Base-by-base conservation (phyloP, 176 grass and related monocot genomes). In the Musa troglodytarum region DNA sequence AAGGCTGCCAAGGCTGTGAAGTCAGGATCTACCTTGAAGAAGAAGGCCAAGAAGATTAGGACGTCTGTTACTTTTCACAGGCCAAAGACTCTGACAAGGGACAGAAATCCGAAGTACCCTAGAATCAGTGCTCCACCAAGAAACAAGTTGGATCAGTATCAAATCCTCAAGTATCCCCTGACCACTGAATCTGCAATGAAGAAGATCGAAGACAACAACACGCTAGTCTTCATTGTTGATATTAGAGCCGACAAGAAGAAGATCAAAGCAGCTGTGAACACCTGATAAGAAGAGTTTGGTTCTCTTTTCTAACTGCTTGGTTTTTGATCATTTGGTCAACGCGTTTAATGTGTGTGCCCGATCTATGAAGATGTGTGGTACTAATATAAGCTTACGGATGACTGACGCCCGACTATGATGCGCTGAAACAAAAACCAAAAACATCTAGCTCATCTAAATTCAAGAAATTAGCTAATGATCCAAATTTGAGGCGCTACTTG, bases 121-220 rank as follows among this genome's bases (percentile, higher is more conserved):
- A 62, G 57, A n/a, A 62, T 62, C 9, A 62, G 57, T 62, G 57
- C 57, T 19, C 57, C 57, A 19, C 17, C 17, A 21, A 62, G 57
- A 62, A 62, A 62, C 57, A 62, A 62, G 57, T n/a, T 62, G 15
- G 57, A 62, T 62, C 57, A 62, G 6, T 62, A 62, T 62, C 57
- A 62, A 62, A 62, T 62, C 2, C 57, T 62, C 12, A 62, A 62
- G 20, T 62, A 62, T 62, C 57, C 57, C 17, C 57, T 62, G 15
- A 62, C 57, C 57, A 62, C 57, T 20, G 57, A 62, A n/a, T 62
- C 57, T 62, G 57, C 57, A 62, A 62, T 62, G 57, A 62, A 62
- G 57, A 62, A 62, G 57, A 62, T 62, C 1, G 57, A 62, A 62
- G 57, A 62, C 57, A 62, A 62, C 13, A 62, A 62, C 13, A 62